These are phyloP conservation scores for Speleostelium caveatum DNA, from an alignment of 78 protist genomes.

Conservation along the genomic window DNA sequence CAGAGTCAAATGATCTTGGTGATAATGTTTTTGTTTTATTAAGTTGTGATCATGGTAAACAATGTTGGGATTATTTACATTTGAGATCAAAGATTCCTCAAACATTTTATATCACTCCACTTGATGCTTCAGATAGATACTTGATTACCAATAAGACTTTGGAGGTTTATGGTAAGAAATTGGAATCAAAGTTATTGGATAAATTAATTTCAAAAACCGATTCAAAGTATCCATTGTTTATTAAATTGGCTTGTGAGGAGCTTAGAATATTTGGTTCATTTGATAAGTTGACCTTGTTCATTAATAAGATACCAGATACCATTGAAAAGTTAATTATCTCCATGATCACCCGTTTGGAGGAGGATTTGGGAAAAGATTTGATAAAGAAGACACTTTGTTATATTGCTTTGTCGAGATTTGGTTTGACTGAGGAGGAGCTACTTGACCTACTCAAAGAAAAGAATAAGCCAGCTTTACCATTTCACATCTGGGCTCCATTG, in stretches of 20 bases:
- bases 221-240: constrained; percentile 45
- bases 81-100: constrained; percentile 50
- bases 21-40: background rate
- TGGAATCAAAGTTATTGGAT: constrained; percentile 48
- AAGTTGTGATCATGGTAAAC: constrained; percentile 54
- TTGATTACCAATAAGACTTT: constrained; percentile 24
- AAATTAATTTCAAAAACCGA: constrained; percentile 46
- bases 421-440: constrained; percentile 35
- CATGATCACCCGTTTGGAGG: constrained; percentile 45
- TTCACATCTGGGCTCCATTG: constrained; percentile 61
- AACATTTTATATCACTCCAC: constrained; percentile 26
- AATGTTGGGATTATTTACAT: constrained; percentile 71
- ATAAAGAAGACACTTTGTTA: constrained; percentile 52
- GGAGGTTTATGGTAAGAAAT: constrained; percentile 8
- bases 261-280: constrained; percentile 50
- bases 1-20: constrained; percentile 16
- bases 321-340: constrained; percentile 14
- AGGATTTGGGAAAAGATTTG: constrained; percentile 56
- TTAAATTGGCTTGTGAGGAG: constrained; percentile 67
- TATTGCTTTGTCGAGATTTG: constrained; percentile 47
- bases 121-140: constrained; percentile 26
- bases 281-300: constrained; percentile 39
- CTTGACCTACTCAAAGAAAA: constrained; percentile 38
- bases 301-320: constrained; percentile 46
- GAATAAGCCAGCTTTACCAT: constrained; percentile 22